Base-by-base conservation (phyloP, 257 asterid species). In the Anisodus acutangulus region DNA sequence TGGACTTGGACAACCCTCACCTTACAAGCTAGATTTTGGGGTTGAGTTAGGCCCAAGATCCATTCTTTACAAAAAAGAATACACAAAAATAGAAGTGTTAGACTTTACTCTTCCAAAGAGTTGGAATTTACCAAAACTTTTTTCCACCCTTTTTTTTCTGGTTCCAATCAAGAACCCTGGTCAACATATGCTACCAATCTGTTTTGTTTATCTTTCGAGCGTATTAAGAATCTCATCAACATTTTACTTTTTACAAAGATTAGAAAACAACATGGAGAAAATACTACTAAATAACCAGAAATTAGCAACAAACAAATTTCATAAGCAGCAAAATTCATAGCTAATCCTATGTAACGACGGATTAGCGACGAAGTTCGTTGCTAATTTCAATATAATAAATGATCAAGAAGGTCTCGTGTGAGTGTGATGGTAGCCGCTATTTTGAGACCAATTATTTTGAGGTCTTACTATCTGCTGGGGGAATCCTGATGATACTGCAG, bases 401-500 rank as follows among this genome's bases (percentile, higher is more conserved):
- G 31, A 74, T 62, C 37, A 89, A 69, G 90, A 87, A 51, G 97
- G 95, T 86, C 93, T 91, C 59, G 84, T 90, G 49, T 89, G 88
- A 72, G 90, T 86, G 63, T 90, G 88, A 80, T 90, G 91, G 84
- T 90, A 89, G 86, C 94, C 97, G 85, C 79, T 91, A 82, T 87
- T 91, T 79, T 89, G 92, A 19, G 89, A 83, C 98, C 97, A 88
- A 58, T 87, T 88, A 58, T 87, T 88, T 82, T 92, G 93, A 12
- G 92, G 88, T 86, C 87, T 83, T 71, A 80, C 68, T 6, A 85
- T 88, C 88, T 88, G 90, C 90, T 85, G 91, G 79, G 88, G 92
- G 98, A 95, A 94, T 95, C 98, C 94, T 92, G 98, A 94, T 94
- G 98, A 94, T 95, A 98, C 98, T 93, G 98, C 98, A 91, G 94